Evolutionary conservation across 495 filamentous ascomycete genomes (phyloP), one percentile per base, ranked within the genome.

Genomic region (Aspergillus coremiiformis): DNA sequence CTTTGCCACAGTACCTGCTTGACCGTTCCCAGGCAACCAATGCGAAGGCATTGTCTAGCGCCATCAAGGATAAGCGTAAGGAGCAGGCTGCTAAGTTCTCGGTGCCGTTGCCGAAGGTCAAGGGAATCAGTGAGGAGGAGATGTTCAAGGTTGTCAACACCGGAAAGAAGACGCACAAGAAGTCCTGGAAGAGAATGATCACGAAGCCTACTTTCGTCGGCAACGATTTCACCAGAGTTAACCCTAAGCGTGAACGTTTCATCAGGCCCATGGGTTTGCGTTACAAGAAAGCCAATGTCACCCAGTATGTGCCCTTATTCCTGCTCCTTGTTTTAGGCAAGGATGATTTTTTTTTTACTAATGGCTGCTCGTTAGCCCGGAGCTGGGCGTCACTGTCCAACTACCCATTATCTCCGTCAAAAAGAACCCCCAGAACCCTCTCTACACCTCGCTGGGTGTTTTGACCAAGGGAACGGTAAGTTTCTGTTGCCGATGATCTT

Each of bases 61-160:
- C 86, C 44, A 91, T 94, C 63, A 95, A 95, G 80, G 86, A 94
- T 63, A 89, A 89, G 77, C 75, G 90, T 14, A 77, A 79, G 47
- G 91, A 96, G 71, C 95, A 94, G 79, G 89, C 90, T 19, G 93
- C 93, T n/a, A 89, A 94, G 67, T 99, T 95, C 65, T 81, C 79
- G 33, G 93, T 99, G 43, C 93, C 94, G 12, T 67, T 99, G 63
- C 93, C 93, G 14, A 96, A 95, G 73, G 92, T 96, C 24, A 77
- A 84, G 62, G 94, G 94, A 54, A 96, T 96, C 60, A 82, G 81
- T 56, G 90, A 97, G 76, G 91, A 95, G 77, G 94, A 99, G 75
- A 92, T 96, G 84, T 97, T 99, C 77, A 90, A 90, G 75, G 90
- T 96, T 35, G 83, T 99, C 63, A 93, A 92, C 73, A 99, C 94